A percentile compares a stretch with the other conserved stretches of the same genome.
These are phyloP conservation scores for Chaetomium sp. DNA, from an alignment of 2,329 filamentous ascomycete genomes.

Conservation along the genomic window DNA sequence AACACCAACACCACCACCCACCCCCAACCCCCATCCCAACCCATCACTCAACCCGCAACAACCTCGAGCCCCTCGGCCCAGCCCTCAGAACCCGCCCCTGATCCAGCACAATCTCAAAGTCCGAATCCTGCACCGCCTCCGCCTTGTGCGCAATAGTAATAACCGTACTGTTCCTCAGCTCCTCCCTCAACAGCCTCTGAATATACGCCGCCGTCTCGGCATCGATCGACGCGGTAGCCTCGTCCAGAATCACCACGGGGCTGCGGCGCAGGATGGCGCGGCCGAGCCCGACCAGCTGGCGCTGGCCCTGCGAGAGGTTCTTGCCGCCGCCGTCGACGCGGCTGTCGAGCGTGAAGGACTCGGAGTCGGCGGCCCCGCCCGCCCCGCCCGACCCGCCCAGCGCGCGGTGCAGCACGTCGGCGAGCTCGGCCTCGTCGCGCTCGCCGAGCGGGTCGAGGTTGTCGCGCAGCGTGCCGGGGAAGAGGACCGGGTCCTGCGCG, in stretches of 20 bases:
- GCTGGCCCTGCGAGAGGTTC: constrained; percentile 64
- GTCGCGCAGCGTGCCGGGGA: constrained; percentile 60
- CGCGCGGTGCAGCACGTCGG: constrained; percentile 59
- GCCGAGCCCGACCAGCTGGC: constrained; percentile 63
- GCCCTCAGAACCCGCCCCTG: constrained; percentile 53
- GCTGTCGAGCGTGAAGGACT: constrained; percentile 50
- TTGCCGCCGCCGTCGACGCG: constrained; percentile 61
- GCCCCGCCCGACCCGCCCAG: constrained; percentile 45
- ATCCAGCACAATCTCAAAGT: constrained; percentile 58
- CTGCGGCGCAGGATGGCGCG: constrained; percentile 62
- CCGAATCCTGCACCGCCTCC: constrained; percentile 62
- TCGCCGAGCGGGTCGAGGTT: constrained; percentile 71
- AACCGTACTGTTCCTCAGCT: constrained; percentile 59
- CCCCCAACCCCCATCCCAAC: not conserved
- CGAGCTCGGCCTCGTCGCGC: constrained; percentile 55
- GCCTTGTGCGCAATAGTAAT: constrained; percentile 68
- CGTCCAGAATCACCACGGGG: constrained; percentile 64
- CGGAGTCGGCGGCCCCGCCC: too few species aligned
- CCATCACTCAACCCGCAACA: not conserved
- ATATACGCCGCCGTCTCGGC: constrained; percentile 59
- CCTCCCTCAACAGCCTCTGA: constrained; percentile 58
- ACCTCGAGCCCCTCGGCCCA: constrained; percentile 37
- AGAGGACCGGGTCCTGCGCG: constrained; percentile 64
- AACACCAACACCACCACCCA: not conserved
- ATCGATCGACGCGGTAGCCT: constrained; percentile 66